Conservation (phyloP, 805 yeast species). For the Ogataea parapolymorpha region DNA sequence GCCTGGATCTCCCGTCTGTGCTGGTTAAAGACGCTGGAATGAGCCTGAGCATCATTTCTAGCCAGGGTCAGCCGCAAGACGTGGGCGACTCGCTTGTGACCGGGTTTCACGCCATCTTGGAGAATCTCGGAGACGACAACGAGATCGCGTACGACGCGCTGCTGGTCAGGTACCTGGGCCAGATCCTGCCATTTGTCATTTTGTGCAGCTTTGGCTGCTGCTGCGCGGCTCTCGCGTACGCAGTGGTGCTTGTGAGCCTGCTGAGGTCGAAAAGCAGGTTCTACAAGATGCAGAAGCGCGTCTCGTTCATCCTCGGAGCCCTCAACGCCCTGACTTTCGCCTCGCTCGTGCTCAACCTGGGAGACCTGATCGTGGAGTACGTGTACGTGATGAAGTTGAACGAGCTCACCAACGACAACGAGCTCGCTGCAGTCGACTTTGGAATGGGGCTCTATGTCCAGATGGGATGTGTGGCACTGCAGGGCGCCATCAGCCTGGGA, state of each 20-base stretch:
- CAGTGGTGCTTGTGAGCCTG: constrained; percentile 14
- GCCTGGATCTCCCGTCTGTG: constrained; percentile 46
- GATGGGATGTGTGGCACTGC: constrained; percentile 10
- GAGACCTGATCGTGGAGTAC: constrained; percentile 15
- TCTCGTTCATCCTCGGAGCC: constrained; percentile 6
- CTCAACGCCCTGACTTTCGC: constrained; percentile 8
- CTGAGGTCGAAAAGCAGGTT: constrained; percentile 17
- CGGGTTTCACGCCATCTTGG: constrained; percentile 36
- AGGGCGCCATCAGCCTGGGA: constrained; percentile 15
- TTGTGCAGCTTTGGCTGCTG: constrained; percentile 11
- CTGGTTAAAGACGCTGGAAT: constrained; percentile 49
- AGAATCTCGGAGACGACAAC: constrained; percentile 25
- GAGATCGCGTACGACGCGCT: constrained; percentile 18
- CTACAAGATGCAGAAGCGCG: constrained; percentile 3
- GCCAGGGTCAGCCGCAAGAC: constrained; percentile 36
- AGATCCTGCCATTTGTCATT: constrained; percentile 14
- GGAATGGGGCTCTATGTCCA: constrained; percentile 22
- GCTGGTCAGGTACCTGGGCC: constrained; percentile 13
- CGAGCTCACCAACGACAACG: constrained; percentile 14
- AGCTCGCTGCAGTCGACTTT: constrained; percentile 17
- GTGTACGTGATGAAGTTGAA: constrained; percentile 18
- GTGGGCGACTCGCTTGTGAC: constrained; percentile 41
- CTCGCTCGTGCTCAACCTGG: constrained; percentile 10
- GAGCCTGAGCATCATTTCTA: constrained; percentile 41
- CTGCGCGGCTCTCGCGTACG: constrained; percentile 14